These are phyloP conservation scores for Cordia subcordata DNA, from an alignment of 257 asterid genomes.

Conservation along the genomic window DNA sequence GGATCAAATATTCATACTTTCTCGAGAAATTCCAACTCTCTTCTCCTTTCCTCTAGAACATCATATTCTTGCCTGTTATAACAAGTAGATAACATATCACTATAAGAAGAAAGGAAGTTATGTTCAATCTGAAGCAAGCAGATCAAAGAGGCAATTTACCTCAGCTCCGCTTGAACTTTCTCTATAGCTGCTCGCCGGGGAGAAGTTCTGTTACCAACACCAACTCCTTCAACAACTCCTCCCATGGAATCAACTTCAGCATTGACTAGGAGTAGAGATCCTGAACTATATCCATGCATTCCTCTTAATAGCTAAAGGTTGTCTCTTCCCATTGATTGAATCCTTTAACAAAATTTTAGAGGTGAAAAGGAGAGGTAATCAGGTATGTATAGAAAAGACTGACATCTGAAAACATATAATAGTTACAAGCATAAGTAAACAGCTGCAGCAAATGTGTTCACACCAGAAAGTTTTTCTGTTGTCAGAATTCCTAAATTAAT, in stretches of 20 bases:
- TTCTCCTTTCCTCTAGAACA: slow-evolving; percentile 65
- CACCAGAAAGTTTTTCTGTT: background rate
- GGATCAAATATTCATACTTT: slow-evolving; percentile 47
- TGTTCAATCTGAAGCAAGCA: slow-evolving; percentile 4
- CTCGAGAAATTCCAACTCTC: slow-evolving; percentile 83
- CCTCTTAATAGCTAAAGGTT: slow-evolving; percentile 38
- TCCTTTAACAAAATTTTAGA: background rate
- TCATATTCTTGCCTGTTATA: slow-evolving; percentile 74
- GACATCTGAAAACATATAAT: background rate
- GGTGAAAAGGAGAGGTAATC: background rate
- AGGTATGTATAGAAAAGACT: background rate
- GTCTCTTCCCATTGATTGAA: slow-evolving; percentile 29
- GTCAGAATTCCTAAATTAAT: background rate
- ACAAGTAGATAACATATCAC: slow-evolving; percentile 18
- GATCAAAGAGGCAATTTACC: slow-evolving; percentile 42
- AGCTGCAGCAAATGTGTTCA: background rate
- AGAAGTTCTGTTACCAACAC: slow-evolving; percentile 60
- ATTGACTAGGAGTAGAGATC: slow-evolving; percentile 66
- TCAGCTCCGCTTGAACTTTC: slow-evolving; percentile 75
- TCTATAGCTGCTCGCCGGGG: slow-evolving; percentile 55
- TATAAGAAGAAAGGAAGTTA: background rate
- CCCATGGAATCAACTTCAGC: slow-evolving; percentile 95
- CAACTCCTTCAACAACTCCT: slow-evolving; percentile 81
- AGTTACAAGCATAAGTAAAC: background rate
- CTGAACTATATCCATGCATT: slow-evolving; percentile 74